Conservation (phyloP, 805 yeast genomes). For the Nematodospora valgi region DNA sequence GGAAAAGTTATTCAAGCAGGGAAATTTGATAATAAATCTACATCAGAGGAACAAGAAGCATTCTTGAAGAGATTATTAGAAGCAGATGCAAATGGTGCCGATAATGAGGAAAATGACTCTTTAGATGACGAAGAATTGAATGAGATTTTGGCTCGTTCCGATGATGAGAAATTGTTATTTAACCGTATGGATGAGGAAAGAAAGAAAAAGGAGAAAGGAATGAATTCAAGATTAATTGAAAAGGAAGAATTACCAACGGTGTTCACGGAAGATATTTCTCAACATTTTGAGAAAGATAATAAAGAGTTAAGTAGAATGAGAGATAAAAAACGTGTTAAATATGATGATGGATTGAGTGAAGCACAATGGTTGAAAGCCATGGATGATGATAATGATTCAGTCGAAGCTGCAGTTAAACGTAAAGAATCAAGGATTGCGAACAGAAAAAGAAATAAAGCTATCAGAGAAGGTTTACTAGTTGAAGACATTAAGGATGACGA, state of each 20-base stretch:
- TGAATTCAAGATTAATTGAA: constrained; percentile 55
- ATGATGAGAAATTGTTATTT: constrained; percentile 55
- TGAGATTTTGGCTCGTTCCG: constrained; percentile 67
- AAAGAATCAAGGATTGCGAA: constrained; percentile 44
- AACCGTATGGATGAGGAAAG: constrained; percentile 61
- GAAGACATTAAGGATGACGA: constrained; percentile 24
- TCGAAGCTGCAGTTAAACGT: constrained; percentile 55
- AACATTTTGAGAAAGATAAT: constrained; percentile 47
- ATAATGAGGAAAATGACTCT: constrained; percentile 52
- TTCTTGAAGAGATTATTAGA: constrained; percentile 68
- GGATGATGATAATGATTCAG: constrained; percentile 66
- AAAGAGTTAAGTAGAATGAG: constrained; percentile 60
- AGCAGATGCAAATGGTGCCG: constrained; percentile 57
- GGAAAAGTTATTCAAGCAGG: constrained; percentile 92
- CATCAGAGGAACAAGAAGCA: constrained; percentile 85
- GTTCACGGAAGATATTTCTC: constrained; percentile 63
- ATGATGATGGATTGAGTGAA: constrained; percentile 86
- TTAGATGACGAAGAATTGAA: constrained; percentile 71
- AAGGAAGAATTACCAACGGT: constrained; percentile 75
- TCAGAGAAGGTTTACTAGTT: constrained; percentile 18
- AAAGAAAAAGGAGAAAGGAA: constrained; percentile 26
- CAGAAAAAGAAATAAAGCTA: constrained; percentile 29
- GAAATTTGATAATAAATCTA: constrained; percentile 82
- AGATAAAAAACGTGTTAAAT: constrained; percentile 74
- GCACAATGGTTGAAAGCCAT: constrained; percentile 88